These are phyloP conservation scores for Alternaria sp. DNA, from an alignment of 2,329 filamentous ascomycete species.

Conservation along the genomic window DNA sequence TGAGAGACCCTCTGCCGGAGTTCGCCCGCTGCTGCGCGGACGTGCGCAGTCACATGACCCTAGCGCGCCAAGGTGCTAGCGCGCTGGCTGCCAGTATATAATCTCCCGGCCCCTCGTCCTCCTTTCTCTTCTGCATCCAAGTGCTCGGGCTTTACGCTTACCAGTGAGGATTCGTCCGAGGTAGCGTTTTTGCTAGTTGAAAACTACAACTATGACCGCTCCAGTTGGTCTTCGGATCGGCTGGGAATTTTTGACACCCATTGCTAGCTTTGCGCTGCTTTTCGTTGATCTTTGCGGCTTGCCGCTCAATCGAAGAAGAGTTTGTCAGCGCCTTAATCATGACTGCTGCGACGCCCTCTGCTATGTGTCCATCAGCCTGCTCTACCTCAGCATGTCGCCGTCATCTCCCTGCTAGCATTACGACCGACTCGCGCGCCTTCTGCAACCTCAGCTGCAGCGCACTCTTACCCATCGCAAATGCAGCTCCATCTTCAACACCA, in stretches of 20 bases:
- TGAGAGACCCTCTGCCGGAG: neutral
- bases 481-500: neutral
- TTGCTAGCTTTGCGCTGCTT: constrained; percentile 29
- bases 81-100: constrained; percentile 9
- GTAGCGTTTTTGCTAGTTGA: constrained; percentile 89
- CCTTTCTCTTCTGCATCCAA: constrained; percentile 14
- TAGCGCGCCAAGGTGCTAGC: constrained; percentile 28
- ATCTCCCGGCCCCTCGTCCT: constrained; percentile 4
- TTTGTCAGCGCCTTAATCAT: neutral
- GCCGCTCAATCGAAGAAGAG: constrained; percentile 41
- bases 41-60: constrained; percentile 17
- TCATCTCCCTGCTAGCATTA: neutral
- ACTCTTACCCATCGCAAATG: neutral
- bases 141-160: constrained; percentile 82
- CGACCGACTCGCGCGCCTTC: neutral
- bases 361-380: neutral
- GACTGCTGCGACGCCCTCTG: neutral
- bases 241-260: constrained; percentile 79
- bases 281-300: constrained; percentile 40
- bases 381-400: neutral
- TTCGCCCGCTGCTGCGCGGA: neutral
- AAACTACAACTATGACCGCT: constrained; percentile 82
- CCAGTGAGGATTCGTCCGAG: constrained; percentile 89
- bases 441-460: neutral
- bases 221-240: constrained; percentile 71